A percentile compares a stretch with the other conserved stretches of the same genome.
Evolutionary conservation across 139 green algal genomes (phyloP).

Genomic region (Pseudopediastrum boryanum): DNA sequence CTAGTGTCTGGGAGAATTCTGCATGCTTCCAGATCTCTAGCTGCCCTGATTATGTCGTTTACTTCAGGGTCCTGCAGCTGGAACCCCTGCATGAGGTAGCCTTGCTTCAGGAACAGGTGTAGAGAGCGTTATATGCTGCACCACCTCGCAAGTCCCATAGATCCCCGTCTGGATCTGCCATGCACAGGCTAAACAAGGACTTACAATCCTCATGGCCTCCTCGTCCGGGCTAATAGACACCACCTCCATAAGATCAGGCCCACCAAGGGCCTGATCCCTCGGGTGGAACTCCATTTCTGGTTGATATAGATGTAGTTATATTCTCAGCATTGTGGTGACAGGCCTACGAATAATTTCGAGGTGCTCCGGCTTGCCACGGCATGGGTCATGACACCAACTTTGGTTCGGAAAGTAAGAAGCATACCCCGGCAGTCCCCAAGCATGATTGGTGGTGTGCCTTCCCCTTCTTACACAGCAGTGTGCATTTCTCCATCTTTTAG

Average conservation of each 20-base stretch:
- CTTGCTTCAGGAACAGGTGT: background rate
- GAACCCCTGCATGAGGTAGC: constrained; percentile 21
- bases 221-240: constrained; percentile 38
- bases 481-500: too few species aligned
- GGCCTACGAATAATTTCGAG: too few species aligned
- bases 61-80: constrained; percentile 37
- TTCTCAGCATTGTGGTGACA: too few species aligned
- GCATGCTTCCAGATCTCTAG: constrained; percentile 25
- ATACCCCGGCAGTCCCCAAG: too few species aligned
- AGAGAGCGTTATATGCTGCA: background rate
- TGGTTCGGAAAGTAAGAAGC: too few species aligned
- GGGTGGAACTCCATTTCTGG: constrained; percentile 29
- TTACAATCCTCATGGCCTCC: constrained; percentile 27
- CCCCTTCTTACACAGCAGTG: too few species aligned
- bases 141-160: background rate
- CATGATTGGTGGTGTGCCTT: too few species aligned
- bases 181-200: background rate
- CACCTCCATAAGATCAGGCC: constrained; percentile 31
- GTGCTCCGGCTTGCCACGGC: too few species aligned
- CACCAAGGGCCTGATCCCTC: constrained; percentile 11
- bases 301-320: too few species aligned
- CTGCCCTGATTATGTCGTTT: constrained; percentile 31
- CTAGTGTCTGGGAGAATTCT: constrained; percentile 1
- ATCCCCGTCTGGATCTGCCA: background rate
- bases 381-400: too few species aligned